These are phyloP conservation scores for Dictyophora rubrovolvata DNA, from an alignment of 768 basidiomycete species.

Conservation along the genomic window DNA sequence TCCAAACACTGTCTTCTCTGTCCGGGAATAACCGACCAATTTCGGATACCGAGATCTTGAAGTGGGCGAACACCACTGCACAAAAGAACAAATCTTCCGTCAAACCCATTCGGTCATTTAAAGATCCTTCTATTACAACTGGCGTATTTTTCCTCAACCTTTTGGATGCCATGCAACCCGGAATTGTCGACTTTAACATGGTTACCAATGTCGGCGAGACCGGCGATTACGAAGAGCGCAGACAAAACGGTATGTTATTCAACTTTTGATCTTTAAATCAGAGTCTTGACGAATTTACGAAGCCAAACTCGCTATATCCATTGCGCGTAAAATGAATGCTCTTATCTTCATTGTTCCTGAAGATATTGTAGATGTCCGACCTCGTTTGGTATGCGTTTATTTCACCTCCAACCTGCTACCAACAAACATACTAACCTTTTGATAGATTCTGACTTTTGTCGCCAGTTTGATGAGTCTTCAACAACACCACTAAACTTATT, in stretches of 20 bases:
- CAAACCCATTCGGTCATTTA: constrained; percentile 79
- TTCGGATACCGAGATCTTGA: constrained; percentile 87
- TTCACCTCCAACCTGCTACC: neutral
- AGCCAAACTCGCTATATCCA: constrained; percentile 97
- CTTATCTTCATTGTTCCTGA: constrained; percentile 96
- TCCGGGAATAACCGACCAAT: constrained; percentile 68
- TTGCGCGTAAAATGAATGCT: constrained; percentile 95
- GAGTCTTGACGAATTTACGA: neutral
- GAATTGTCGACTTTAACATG: constrained; percentile 86
- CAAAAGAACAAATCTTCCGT: constrained; percentile 53
- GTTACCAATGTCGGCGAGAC: constrained; percentile 50
- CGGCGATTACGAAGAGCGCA: constrained; percentile 76
- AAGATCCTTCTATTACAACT: constrained; percentile 81
- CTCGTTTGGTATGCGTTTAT: constrained; percentile 59
- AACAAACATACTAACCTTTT: neutral
- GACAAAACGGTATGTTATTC: constrained; percentile 70
- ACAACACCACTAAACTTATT: neutral
- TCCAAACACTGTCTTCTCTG: constrained; percentile 75
- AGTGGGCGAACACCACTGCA: constrained; percentile 90
- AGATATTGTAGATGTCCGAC: constrained; percentile 90
- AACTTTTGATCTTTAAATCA: neutral
- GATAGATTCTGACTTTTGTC: constrained; percentile 87
- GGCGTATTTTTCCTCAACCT: constrained; percentile 91
- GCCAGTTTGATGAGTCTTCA: constrained; percentile 78
- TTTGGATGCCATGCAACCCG: constrained; percentile 82